phyloP scores from a whole-genome alignment of 768 basidiomycete genomes.

The button mushroom (Agaricus bisporus) region DNA sequence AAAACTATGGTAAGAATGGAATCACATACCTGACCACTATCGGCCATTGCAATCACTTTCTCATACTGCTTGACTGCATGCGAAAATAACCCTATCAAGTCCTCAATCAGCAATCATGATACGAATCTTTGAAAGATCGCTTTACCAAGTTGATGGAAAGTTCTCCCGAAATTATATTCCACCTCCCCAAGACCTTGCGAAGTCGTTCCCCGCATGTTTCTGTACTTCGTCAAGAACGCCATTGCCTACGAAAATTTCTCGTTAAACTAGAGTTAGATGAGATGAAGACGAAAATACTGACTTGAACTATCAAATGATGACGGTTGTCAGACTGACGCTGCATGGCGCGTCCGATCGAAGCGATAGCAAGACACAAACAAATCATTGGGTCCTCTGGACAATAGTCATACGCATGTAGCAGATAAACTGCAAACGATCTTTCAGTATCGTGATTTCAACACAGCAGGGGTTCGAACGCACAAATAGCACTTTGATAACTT shows the following conservation, averaged over 20 bases:
- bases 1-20: background rate
- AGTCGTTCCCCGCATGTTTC: conserved; percentile 47
- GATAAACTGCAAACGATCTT: conserved; percentile 54
- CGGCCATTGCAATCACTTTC: conserved; percentile 58
- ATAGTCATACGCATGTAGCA: conserved; percentile 84
- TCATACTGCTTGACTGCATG: conserved; percentile 86
- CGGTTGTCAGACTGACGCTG: conserved; percentile 93
- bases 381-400: conserved; percentile 81
- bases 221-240: conserved; percentile 81
- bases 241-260: conserved; percentile 47
- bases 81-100: conserved; percentile 59
- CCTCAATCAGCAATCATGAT: background rate
- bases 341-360: conserved; percentile 87
- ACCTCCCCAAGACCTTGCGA: conserved; percentile 59
- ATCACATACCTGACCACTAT: conserved; percentile 21
- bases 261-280: background rate
- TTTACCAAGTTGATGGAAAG: conserved; percentile 90
- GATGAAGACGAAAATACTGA: conserved; percentile 10
- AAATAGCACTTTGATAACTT: conserved; percentile 88
- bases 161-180: conserved; percentile 89
- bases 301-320: conserved; percentile 80
- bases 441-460: background rate
- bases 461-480: conserved; percentile 36
- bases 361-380: conserved; percentile 75
- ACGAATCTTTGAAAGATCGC: background rate